These are phyloP conservation scores for Datura wrightii DNA, from an alignment of 257 asterid species.

Conservation along the genomic window DNA sequence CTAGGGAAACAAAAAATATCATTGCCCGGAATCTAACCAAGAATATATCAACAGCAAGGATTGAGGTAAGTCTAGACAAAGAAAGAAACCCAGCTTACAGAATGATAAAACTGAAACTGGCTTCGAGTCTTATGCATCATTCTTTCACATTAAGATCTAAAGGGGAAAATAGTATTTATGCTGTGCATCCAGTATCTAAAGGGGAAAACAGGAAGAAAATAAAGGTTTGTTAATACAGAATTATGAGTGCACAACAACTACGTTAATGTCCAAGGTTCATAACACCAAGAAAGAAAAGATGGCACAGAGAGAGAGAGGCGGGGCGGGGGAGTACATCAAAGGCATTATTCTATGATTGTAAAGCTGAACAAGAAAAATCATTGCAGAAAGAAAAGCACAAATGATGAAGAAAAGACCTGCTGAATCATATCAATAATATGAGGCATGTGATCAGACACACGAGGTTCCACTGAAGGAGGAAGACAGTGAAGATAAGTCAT, in stretches of 20 bases:
- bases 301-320: background rate
- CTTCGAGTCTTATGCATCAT: background rate
- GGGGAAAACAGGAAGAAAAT: background rate
- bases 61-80: background rate
- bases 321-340: background rate
- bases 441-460: slow-evolving; percentile 91
- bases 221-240: background rate
- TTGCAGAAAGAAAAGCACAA: background rate
- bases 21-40: background rate
- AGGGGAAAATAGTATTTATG: background rate
- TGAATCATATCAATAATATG: slow-evolving; percentile 84
- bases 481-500: slow-evolving; percentile 80
- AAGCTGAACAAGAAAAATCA: background rate
- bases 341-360: background rate
- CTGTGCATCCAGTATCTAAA: background rate
- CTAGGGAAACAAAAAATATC: background rate
- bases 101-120: slow-evolving; percentile 18
- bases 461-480: slow-evolving; percentile 93
- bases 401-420: slow-evolving; percentile 54
- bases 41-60: background rate
- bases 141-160: background rate
- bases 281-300: background rate
- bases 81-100: background rate
- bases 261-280: background rate
- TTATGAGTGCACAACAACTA: background rate